Conservation (phyloP, 2,329 filamentous ascomycete species). For the Zymoseptoria pseudotritici region DNA sequence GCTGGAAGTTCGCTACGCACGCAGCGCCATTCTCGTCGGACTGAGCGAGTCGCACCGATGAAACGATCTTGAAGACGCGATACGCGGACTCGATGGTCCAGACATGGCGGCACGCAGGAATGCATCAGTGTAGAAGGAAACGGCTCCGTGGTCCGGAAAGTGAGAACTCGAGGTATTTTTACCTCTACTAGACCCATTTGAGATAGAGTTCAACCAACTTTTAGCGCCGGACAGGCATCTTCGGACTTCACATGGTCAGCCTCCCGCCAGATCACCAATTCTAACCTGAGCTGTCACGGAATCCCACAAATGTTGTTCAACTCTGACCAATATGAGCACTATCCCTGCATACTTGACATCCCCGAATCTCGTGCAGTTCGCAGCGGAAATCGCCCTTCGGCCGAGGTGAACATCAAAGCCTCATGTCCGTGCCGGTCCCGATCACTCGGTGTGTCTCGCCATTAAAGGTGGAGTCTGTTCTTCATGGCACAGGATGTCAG, state of each 20-base stretch:
- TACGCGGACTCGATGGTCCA: neutral
- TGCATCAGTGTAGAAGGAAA: neutral
- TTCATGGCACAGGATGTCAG: neutral
- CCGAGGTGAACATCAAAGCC: neutral
- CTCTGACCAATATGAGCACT: neutral
- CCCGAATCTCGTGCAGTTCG: neutral
- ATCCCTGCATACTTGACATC: neutral
- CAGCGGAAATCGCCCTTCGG: neutral
- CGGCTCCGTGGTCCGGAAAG: neutral
- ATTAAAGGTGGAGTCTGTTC: neutral
- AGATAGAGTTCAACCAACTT: neutral
- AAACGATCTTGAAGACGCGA: neutral
- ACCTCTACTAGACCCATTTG: neutral
- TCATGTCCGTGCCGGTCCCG: neutral
- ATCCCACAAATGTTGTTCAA: neutral
- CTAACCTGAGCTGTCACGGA: neutral
- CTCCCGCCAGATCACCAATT: neutral
- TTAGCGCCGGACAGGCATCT: neutral
- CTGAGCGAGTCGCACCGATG: neutral
- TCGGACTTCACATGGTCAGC: neutral
- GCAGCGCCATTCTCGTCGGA: neutral
- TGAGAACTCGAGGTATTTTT: neutral
- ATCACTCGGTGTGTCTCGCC: neutral
- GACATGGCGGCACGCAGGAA: neutral
- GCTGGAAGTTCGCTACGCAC: neutral